These are phyloP conservation scores for Mycena epipterygia DNA, from an alignment of 768 basidiomycete genomes.

Conservation along the genomic window DNA sequence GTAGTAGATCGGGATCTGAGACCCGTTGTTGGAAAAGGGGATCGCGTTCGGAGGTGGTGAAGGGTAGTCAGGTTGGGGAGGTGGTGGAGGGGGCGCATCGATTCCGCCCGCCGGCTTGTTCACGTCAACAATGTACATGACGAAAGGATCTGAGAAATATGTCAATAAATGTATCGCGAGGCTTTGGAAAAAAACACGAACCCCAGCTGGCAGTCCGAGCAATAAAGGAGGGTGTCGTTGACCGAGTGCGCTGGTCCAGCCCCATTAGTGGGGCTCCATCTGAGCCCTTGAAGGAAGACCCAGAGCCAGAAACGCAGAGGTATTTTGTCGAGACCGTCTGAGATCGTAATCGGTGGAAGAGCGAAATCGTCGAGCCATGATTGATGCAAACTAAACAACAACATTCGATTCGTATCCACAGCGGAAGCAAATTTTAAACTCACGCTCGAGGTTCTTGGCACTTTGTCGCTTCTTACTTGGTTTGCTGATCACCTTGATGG, in stretches of 20 bases:
- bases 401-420: constrained; percentile 24
- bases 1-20: constrained; percentile 93
- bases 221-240: constrained; percentile 88
- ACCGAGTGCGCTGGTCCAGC: constrained; percentile 76
- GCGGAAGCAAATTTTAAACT: constrained; percentile 51
- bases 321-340: constrained; percentile 98
- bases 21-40: constrained; percentile 84
- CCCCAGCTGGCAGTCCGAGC: constrained; percentile 93
- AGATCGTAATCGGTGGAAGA: constrained; percentile 96
- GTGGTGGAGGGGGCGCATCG: constrained; percentile 83
- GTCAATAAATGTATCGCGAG: constrained; percentile 21
- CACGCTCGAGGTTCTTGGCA: constrained; percentile 92
- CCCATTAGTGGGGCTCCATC: constrained; percentile 92
- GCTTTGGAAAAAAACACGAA: constrained; percentile 51
- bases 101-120: constrained; percentile 84
- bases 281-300: constrained; percentile 92
- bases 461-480: constrained; percentile 97
- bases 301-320: constrained; percentile 94
- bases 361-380: constrained; percentile 94
- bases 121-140: constrained; percentile 98
- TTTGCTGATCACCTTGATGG: constrained; percentile 99
- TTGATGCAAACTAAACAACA: constrained; percentile 84
- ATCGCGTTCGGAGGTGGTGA: constrained; percentile 94
- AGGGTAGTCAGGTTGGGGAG: constrained; percentile 91
- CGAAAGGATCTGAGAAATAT: constrained; percentile 79